These are phyloP conservation scores for Globisporangium cystogenes DNA, from an alignment of 352 stramenopile species.

Conservation along the genomic window DNA sequence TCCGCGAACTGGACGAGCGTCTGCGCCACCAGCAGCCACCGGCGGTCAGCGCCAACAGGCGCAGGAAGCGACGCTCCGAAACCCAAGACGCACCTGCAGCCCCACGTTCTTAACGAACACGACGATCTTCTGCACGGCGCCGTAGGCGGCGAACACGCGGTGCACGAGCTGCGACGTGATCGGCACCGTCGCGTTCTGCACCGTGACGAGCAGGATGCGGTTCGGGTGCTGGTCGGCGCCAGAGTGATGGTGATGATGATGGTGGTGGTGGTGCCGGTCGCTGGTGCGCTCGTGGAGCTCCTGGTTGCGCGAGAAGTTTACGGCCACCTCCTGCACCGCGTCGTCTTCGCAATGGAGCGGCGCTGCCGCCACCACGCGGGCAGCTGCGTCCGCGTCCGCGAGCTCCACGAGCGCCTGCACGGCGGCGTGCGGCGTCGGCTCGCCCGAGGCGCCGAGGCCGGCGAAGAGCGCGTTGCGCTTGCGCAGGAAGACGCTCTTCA, in stretches of 20 bases:
- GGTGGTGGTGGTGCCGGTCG: conserved; percentile 4
- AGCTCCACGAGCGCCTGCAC: conserved; percentile 49
- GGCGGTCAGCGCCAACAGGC: too few species aligned
- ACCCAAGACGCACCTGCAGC: conserved; percentile 16
- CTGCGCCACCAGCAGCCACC: background rate
- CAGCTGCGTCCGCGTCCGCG: conserved; percentile 22
- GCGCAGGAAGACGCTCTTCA: conserved; percentile 40
- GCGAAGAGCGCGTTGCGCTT: conserved; percentile 51
- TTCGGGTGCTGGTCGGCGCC: conserved; percentile 21
- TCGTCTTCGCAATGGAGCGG: background rate
- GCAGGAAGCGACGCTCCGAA: too few species aligned
- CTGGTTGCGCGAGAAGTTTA: conserved; percentile 58
- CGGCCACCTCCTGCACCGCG: conserved; percentile 7
- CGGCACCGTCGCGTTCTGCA: conserved; percentile 58
- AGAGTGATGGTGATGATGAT: background rate
- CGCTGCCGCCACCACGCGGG: conserved; percentile 16
- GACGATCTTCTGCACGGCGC: conserved; percentile 50
- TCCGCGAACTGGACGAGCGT: conserved; percentile 50
- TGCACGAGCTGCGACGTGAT: conserved; percentile 53
- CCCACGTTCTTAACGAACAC: conserved; percentile 59
- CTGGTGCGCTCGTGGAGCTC: conserved; percentile 32
- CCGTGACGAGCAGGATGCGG: conserved; percentile 58
- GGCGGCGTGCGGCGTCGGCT: conserved; percentile 20
- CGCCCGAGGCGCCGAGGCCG: conserved; percentile 26
- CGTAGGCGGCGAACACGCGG: conserved; percentile 40